Percentiles rank a stretch among this genome's conserved stretches.
Conservation (phyloP, 2,329 filamentous ascomycete species). For the Phialophora macrospora region DNA sequence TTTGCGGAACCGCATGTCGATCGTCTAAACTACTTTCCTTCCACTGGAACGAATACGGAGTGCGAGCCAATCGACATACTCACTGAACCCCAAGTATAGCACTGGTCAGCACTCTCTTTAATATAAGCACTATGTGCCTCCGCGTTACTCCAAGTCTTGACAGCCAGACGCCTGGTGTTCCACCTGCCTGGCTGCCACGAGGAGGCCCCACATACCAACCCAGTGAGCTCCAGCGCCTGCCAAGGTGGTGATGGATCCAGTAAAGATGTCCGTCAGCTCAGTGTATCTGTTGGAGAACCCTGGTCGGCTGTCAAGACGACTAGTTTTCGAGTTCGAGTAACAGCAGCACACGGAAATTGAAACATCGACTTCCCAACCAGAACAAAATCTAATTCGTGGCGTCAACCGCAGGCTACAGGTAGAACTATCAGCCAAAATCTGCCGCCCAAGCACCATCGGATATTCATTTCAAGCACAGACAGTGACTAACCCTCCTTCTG, state of each 20-base stretch:
- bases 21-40: slow-evolving; percentile 11
- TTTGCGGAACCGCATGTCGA: slow-evolving; percentile 27
- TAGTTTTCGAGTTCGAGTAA: background rate
- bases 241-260: slow-evolving; percentile 15
- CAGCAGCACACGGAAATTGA: background rate
- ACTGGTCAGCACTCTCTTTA: slow-evolving; percentile 24
- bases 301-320: slow-evolving; percentile 14
- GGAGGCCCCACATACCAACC: slow-evolving; percentile 10
- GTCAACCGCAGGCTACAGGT: slow-evolving; percentile 8
- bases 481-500: slow-evolving; percentile 9
- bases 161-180: background rate
- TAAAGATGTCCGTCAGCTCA: slow-evolving; percentile 10
- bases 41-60: slow-evolving; percentile 28
- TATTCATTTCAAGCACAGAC: slow-evolving; percentile 20
- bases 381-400: background rate
- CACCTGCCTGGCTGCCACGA: slow-evolving; percentile 25
- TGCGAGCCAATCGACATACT: background rate
- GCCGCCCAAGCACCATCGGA: slow-evolving; percentile 7
- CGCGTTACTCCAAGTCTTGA: slow-evolving; percentile 8
- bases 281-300: slow-evolving; percentile 24
- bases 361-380: background rate
- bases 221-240: background rate
- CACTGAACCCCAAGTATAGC: slow-evolving; percentile 20
- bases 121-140: slow-evolving; percentile 25
- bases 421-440: slow-evolving; percentile 23